Evolutionary conservation across 345 rosid species (phyloP).

Genomic region (Limnanthes douglasii): DNA sequence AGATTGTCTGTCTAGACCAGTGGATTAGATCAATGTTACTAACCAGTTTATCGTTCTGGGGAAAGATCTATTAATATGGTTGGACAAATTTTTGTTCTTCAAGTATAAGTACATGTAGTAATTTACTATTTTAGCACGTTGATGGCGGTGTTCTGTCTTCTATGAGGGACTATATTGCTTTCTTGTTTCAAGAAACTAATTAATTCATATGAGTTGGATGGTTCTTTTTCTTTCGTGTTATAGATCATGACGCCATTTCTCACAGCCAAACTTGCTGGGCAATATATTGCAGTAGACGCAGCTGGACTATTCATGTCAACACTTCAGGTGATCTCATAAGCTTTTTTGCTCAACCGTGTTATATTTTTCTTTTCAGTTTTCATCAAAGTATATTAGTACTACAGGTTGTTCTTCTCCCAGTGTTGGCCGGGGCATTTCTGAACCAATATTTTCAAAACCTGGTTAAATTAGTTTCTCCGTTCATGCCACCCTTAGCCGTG

Average conservation of each 20-base stretch:
- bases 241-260: conserved; percentile 89
- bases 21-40: no score
- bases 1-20: no score
- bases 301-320: conserved; percentile 53
- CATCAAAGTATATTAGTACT: background rate
- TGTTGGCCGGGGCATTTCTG: conserved; percentile 61
- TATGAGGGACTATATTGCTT: no score
- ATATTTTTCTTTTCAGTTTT: background rate
- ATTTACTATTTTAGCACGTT: no score
- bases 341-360: conserved; percentile 2
- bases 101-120: no score
- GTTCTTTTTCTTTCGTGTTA: conserved; percentile 2
- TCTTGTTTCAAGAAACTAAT: no score
- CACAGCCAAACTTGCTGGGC: conserved; percentile 75
- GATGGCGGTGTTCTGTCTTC: no score
- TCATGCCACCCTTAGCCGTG: conserved; percentile 77
- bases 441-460: conserved; percentile 59
- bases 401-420: conserved; percentile 90
- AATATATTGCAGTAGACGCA: conserved; percentile 79
- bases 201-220: no score
- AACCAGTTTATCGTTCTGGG: no score
- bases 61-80: no score
- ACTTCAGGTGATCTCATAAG: conserved; percentile 34
- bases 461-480: conserved; percentile 64
- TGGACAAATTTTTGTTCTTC: no score